A percentile compares a stretch with the other conserved stretches of the same genome.
Conservation (phyloP, 2,329 filamentous ascomycete genomes). For the Calonectria naviculata region DNA sequence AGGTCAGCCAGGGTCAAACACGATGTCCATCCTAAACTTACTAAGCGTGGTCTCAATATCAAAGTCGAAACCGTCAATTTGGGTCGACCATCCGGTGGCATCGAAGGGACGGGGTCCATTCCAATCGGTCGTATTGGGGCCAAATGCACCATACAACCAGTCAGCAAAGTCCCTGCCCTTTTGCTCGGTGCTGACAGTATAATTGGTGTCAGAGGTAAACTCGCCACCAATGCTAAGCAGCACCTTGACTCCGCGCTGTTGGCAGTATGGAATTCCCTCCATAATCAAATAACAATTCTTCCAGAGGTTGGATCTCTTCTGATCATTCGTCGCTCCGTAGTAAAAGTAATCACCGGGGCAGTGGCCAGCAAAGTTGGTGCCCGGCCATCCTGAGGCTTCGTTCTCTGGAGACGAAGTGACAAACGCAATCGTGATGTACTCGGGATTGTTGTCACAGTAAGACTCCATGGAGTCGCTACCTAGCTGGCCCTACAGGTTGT, state of each 20-base stretch:
- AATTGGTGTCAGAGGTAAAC: conserved; percentile 43
- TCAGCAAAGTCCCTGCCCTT: conserved; percentile 51
- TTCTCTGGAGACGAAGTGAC: conserved; percentile 52
- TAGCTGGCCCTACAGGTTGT: conserved; percentile 47
- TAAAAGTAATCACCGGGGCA: conserved; percentile 45
- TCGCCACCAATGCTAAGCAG: conserved; percentile 55
- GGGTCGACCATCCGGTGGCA: conserved; percentile 30
- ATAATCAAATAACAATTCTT: conserved; percentile 50
- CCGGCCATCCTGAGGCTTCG: conserved; percentile 47
- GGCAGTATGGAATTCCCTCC: conserved; percentile 54
- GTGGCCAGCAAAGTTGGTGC: conserved; percentile 53
- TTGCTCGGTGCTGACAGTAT: conserved; percentile 43
- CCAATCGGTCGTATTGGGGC: conserved; percentile 48
- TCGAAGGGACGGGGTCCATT: conserved; percentile 54
- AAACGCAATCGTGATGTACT: conserved; percentile 52
- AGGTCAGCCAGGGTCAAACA: background rate
- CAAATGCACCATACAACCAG: conserved; percentile 52
- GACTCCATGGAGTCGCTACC: conserved; percentile 44
- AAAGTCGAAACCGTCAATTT: conserved; percentile 55
- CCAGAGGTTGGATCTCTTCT: conserved; percentile 44
- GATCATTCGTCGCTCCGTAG: conserved; percentile 32
- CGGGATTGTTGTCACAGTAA: conserved; percentile 51
- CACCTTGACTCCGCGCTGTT: conserved; percentile 54
- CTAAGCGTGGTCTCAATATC: conserved; percentile 51
- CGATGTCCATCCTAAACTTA: conserved; percentile 31